Base-by-base conservation (phyloP, 2,329 filamentous ascomycete species). In the Xylariaceae sp. region DNA sequence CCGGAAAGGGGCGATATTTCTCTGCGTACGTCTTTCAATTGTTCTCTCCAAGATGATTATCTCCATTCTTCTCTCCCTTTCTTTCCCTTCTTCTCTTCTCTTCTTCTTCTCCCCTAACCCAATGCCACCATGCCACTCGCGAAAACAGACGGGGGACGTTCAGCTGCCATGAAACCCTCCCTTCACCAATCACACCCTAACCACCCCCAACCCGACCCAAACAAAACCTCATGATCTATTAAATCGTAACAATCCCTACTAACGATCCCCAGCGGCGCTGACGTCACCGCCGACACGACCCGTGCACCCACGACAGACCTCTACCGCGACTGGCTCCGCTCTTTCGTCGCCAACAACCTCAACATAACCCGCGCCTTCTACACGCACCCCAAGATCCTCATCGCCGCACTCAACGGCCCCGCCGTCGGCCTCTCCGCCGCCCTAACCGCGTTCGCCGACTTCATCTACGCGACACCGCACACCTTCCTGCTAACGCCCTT, bases 401-500 rank as follows among this genome's bases (percentile, higher is more conserved):
- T 97, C 61, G 87, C 88, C 0, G 94, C 90, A 0, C 86, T 97
- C 65, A 97, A 97, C 76, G 94, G 93, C 2, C 94, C 94, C 4
- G 92, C 87, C 9, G 82, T 99, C 56, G 94, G 94, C 4, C 86
- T 97, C 37, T 89, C 88, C 1, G 94, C 93, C 0, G 92, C 93
- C 0, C 76, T 97, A 0, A 79, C 91, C 59, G 87, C 87, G 34
- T 89, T 90, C 73, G 89, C 89, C 23, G 94, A 97, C 78, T 97
- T 97, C 78, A 84, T 97, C 73, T 97, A 97, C 80, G 87, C 84
- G 71, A 81, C 88, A 0, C 92, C 92, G 0, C 82, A 88, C 66
- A 78, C 92, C 35, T 99, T 91, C 76, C 80, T 97, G 30, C 85
- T 97, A 30, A 96, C 92, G 0, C 94, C 94, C 3, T 97, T 97